A percentile compares a stretch with the other conserved stretches of the same genome.
phyloP scores from a whole-genome alignment of 2,329 filamentous ascomycete genomes.

The Setomelanomma holmii region DNA sequence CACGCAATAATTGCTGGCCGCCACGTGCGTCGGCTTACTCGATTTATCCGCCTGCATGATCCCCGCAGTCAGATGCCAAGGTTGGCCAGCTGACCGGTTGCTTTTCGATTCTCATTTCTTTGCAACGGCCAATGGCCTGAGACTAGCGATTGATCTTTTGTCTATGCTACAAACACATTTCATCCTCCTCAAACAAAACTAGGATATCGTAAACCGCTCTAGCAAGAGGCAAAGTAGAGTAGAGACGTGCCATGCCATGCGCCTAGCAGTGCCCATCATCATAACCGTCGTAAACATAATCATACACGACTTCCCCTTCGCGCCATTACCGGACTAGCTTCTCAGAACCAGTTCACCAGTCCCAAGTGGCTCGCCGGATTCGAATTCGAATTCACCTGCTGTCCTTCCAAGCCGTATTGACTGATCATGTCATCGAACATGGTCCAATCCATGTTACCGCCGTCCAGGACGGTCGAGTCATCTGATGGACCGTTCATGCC shows the following conservation, averaged over 20 bases:
- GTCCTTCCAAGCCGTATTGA: slow-evolving; percentile 55
- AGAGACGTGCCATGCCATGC: background rate
- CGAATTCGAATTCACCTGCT: slow-evolving; percentile 8
- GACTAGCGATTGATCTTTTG: no score
- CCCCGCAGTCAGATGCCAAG: slow-evolving; percentile 1
- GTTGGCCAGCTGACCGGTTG: no score
- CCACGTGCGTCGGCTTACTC: slow-evolving; percentile 4
- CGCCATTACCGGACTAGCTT: no score
- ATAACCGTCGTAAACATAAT: no score
- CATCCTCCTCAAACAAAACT: no score
- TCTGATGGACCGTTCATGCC: slow-evolving; percentile 14
- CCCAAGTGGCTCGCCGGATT: slow-evolving; percentile 22
- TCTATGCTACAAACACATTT: background rate
- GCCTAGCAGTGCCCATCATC: background rate
- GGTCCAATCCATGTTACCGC: slow-evolving; percentile 55
- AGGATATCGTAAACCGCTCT: background rate
- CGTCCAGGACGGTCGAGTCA: slow-evolving; percentile 43
- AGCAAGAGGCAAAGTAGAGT: background rate
- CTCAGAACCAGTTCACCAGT: slow-evolving; percentile 36
- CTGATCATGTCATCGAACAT: slow-evolving; percentile 58
- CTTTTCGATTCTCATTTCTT: no score
- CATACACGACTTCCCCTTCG: no score
- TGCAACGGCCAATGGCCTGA: no score
- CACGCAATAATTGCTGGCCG: slow-evolving; percentile 10
- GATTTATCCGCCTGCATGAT: slow-evolving; percentile 4